Evolutionary conservation across 2,329 filamentous ascomycete genomes (phyloP), one percentile per base, ranked within the genome.

Genomic region (Aspergillus terreus): DNA sequence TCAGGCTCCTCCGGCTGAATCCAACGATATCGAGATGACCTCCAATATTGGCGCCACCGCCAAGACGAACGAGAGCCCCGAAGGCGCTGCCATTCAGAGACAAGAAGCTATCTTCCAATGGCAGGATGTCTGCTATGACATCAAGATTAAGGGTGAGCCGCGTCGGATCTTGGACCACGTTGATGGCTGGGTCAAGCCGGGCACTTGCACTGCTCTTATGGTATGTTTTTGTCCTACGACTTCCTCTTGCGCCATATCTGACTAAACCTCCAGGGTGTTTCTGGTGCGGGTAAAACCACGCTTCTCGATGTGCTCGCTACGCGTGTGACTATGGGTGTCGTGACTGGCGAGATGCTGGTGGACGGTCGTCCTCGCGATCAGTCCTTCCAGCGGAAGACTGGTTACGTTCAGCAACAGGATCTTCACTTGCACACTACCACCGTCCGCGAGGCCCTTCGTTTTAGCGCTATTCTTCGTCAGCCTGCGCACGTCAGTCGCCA

Each of bases 361-460:
- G 87, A 92, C 59, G 88, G 88, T 1, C 79, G 77, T 35, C 84
- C 82, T 25, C 83, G 88, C 44, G 90, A 95, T 59, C 79, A 80
- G 41, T 90, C 87, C 0, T 96, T 96, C 80, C 91, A 95, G 70
- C 87, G 91, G 58, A 94, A 92, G 74, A 95, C 90, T 0, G 91
- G 91, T 45, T 95, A 95, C 61, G 91, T 92, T 33, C 90, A 95
- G 66, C 92, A 96, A 69, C 90, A 95, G 68, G 92, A 96, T 80
- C 79, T 96, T 12, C 92, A 96, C 67, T 78, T 95, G 41, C 79
- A 86, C 44, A 95, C 90, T 0, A 85, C 86, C 0, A 96, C 92
- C 1, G 91, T 96, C 36, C 85, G 92, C 55, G 92, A 96, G 71
- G 90, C 91, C 7, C 79, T 97, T 32, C 83, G 83, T 62, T 96